Evolutionary conservation across 371 early-diverging fungal genomes (phyloP).

Genomic region (Syncephalastrum racemosum): DNA sequence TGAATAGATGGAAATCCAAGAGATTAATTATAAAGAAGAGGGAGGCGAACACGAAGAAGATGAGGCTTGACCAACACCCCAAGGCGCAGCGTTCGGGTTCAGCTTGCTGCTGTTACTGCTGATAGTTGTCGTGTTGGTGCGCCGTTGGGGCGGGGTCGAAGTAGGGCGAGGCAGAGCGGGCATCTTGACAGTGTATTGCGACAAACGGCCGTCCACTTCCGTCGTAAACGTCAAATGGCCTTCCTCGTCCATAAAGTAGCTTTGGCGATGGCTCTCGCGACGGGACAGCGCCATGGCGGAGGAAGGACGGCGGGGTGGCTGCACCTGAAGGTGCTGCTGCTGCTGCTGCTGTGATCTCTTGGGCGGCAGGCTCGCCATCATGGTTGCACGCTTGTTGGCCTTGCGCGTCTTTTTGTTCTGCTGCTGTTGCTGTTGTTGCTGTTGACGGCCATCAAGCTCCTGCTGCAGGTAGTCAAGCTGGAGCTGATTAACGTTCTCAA

Average conservation of each 20-base stretch:
- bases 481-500: conserved; percentile 23
- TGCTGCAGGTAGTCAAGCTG: conserved; percentile 31
- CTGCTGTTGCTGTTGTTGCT: background rate
- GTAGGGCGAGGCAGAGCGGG: conserved; percentile 8
- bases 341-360: background rate
- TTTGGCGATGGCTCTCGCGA: conserved; percentile 4
- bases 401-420: too few relatives aligned
- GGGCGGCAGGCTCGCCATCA: conserved; percentile 4
- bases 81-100: too few relatives aligned
- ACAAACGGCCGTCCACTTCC: conserved; percentile 37
- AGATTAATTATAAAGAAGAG: too few relatives aligned
- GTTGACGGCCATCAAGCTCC: conserved; percentile 13
- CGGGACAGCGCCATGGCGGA: background rate
- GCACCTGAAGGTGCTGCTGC: background rate
- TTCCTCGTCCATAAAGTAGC: conserved; percentile 28
- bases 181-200: conserved; percentile 36
- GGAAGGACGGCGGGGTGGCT: background rate
- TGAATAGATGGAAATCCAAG: too few relatives aligned
- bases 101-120: too few relatives aligned
- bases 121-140: too few relatives aligned
- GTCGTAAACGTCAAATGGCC: conserved; percentile 43
- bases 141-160: too few relatives aligned
- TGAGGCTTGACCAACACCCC: too few relatives aligned
- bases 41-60: too few relatives aligned
- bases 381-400: conserved; percentile 6